phyloP scores from a whole-genome alignment of 768 basidiomycete genomes.

The Russula vinacea region DNA sequence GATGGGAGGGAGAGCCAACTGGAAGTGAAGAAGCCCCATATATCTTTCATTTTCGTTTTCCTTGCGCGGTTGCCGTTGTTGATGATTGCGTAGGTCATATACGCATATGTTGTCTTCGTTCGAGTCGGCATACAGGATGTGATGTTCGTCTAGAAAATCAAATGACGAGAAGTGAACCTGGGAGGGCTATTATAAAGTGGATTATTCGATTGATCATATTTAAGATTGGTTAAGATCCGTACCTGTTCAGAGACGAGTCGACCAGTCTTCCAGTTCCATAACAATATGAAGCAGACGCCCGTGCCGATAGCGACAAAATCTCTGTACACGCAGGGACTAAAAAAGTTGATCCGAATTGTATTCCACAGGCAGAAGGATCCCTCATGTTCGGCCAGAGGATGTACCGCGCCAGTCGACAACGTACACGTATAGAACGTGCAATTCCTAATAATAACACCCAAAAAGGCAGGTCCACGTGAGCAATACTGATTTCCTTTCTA shows the following conservation, averaged over 20 bases:
- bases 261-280: constrained; percentile 27
- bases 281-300: constrained; percentile 8
- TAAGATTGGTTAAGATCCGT: not conserved
- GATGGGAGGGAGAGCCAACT: constrained; percentile 15
- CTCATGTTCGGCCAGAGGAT: constrained; percentile 3
- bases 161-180: constrained; percentile 15
- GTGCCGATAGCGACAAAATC: constrained; percentile 16
- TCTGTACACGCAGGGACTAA: not conserved
- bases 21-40: not conserved
- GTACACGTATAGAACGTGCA: constrained; percentile 1
- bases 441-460: constrained; percentile 5
- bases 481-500: not conserved
- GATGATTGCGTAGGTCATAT: constrained; percentile 15
- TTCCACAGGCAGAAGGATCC: not conserved
- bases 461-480: not conserved
- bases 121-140: constrained; percentile 15
- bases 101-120: constrained; percentile 13
- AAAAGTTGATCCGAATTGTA: not conserved
- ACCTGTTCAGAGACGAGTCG: constrained; percentile 10
- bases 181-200: not conserved
- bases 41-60: not conserved
- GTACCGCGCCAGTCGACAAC: constrained; percentile 5
- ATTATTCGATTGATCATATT: not conserved
- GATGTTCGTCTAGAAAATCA: constrained; percentile 22
- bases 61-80: not conserved